A percentile compares a stretch with the other conserved stretches of the same genome.
phyloP scores from a whole-genome alignment of 768 basidiomycete genomes.

The Piloderma croceum region DNA sequence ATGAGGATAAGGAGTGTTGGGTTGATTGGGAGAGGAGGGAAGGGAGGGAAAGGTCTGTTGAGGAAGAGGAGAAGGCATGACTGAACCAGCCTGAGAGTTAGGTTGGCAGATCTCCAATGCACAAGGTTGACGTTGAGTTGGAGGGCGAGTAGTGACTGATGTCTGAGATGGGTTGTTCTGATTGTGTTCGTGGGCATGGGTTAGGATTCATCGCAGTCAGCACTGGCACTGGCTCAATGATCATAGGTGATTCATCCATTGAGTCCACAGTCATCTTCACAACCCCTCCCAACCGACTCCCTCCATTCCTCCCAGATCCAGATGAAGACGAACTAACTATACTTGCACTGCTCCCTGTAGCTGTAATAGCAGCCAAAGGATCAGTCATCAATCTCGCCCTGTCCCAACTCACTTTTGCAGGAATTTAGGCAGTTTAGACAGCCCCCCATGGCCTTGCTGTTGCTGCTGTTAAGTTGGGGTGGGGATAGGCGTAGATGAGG shows the following conservation, averaged over 20 bases:
- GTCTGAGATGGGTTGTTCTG: slow-evolving; percentile 56
- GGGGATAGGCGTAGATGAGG: too few species aligned
- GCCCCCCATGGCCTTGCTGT: too few species aligned
- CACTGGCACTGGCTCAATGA: slow-evolving; percentile 66
- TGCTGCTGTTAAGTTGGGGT: too few species aligned
- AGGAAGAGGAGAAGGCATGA: slow-evolving; percentile 75
- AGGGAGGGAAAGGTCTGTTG: slow-evolving; percentile 67
- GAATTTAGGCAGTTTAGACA: slow-evolving; percentile 65
- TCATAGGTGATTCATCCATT: slow-evolving; percentile 54
- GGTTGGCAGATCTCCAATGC: slow-evolving; percentile 65
- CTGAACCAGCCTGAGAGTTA: slow-evolving; percentile 81
- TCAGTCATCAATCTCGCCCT: slow-evolving; percentile 50
- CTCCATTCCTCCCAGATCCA: slow-evolving; percentile 28
- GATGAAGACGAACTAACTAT: slow-evolving; percentile 41
- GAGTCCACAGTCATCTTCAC: slow-evolving; percentile 22
- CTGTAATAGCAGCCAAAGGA: slow-evolving; percentile 28
- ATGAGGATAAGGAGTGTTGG: slow-evolving; percentile 14
- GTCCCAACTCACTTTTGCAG: slow-evolving; percentile 58
- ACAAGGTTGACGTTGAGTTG: slow-evolving; percentile 45
- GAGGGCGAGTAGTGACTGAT: too few species aligned
- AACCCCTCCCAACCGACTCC: slow-evolving; percentile 33
- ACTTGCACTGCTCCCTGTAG: slow-evolving; percentile 27
- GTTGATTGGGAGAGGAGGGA: slow-evolving; percentile 45
- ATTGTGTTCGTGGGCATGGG: slow-evolving; percentile 49
- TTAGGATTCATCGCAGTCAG: too few species aligned